Percentiles rank a stretch among this genome's conserved stretches.
phyloP scores from a whole-genome alignment of 176 grass and related monocot genomes.

The Cenchrus purpureus region DNA sequence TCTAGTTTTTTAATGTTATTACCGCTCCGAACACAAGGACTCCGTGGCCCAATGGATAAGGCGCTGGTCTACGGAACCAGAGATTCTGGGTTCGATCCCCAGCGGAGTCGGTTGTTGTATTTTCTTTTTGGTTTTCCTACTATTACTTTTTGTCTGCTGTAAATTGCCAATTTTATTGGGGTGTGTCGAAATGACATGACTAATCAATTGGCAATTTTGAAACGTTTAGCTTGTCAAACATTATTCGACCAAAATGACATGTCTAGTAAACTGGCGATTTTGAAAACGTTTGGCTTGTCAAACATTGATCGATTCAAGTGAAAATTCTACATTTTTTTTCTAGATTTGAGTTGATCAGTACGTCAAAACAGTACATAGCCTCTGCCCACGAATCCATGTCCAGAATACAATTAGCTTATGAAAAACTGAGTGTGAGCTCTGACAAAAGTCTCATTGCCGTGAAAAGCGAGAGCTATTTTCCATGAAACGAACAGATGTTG shows the following conservation, averaged over 20 bases:
- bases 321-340: not conserved
- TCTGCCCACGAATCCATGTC: no score
- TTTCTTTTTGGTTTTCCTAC: not conserved
- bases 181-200: no score
- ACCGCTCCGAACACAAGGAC: conserved; percentile 3
- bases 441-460: not conserved
- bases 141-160: not conserved
- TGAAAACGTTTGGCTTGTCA: not conserved
- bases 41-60: conserved; percentile 98
- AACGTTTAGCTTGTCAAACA: not conserved
- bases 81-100: conserved; percentile 99
- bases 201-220: not conserved
- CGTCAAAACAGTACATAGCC: not conserved
- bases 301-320: not conserved
- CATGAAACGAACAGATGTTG: not conserved
- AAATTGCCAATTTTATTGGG: not conserved
- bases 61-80: conserved; percentile 99
- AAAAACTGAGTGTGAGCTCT: not conserved
- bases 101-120: conserved; percentile 61
- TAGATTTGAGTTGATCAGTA: not conserved
- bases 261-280: not conserved
- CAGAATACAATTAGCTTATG: not conserved
- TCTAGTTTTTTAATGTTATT: no score
- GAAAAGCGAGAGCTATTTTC: not conserved
- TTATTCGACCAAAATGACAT: no score